Base-by-base conservation (phyloP, 257 asterid genomes). In the Agastache rugosa region DNA sequence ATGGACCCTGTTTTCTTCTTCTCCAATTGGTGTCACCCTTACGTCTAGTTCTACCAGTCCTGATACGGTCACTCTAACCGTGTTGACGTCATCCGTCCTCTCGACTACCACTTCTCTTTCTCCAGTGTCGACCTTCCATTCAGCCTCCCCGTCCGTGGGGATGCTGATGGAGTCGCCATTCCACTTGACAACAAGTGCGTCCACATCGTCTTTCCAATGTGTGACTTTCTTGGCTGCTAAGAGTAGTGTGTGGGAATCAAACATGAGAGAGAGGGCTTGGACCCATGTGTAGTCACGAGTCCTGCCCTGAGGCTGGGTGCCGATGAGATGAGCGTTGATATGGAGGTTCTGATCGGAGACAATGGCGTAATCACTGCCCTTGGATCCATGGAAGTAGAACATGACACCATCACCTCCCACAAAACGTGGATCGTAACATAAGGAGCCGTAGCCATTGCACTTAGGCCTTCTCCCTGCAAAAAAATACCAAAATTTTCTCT, bases 371-470 rank as follows among this genome's bases (percentile, higher is more conserved):
- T 84, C 76, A 2, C 82, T 59, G 1, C 88, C 93, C 74, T 85
- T 87, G 3, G 81, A 75, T 71, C 97, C 96, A 6, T 91, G 97
- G 91, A 91, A 91, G 88, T 87, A 91, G 88, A 91, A 91, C 89
- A 91, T 86, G 27, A 85, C 86, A 1, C 97, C 97, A 10, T 91
- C 93, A 5, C 93, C 97, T 1, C 97, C 97, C 12, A 91, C 84
- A 39, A 91, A 88, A 11, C 97, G 90, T 0, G 97, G 97, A 68
- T 91, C 93, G 8, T 87, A 89, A 76, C 97, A 91, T 10, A 87
- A 63, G 12, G 91, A 71, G 34, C 97, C 97, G 25, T 41, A 80
- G 66, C 92, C 94, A 17, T 80, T 83, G 75, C 97, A 88, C 45
- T 78, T 84, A 2, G 97, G 93, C 69, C 39, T 89, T 55, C 95